phyloP scores from a whole-genome alignment of 2,329 filamentous ascomycete genomes.

The Cercospora sp. region DNA sequence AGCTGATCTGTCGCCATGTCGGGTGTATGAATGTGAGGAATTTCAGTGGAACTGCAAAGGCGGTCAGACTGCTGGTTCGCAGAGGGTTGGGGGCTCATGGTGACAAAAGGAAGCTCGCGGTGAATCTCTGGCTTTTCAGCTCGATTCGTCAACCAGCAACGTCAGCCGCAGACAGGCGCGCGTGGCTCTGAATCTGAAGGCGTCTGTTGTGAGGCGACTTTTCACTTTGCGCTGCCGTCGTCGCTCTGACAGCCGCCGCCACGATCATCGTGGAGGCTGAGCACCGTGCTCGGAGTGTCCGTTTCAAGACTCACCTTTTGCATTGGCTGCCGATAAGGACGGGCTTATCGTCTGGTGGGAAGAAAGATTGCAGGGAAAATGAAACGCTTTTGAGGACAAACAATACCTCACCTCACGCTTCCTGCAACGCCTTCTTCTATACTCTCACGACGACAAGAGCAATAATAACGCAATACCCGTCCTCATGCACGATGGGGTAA shows the following conservation, averaged over 20 bases:
- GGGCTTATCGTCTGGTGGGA: background rate
- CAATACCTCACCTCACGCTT: background rate
- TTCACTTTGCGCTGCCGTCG: background rate
- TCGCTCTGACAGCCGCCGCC: background rate
- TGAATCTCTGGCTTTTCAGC: slow-evolving; percentile 7
- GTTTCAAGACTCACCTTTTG: slow-evolving; percentile 12
- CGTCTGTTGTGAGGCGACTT: background rate
- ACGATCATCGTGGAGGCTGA: background rate
- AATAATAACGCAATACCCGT: slow-evolving; percentile 10
- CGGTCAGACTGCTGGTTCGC: background rate
- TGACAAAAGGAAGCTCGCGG: slow-evolving; percentile 5
- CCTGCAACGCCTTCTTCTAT: background rate
- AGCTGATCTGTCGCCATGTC: slow-evolving; percentile 22
- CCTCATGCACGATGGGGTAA: slow-evolving; percentile 13
- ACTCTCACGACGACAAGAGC: background rate
- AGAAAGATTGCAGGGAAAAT: slow-evolving; percentile 3
- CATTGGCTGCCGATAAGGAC: slow-evolving; percentile 7
- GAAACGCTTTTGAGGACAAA: background rate
- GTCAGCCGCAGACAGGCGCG: background rate
- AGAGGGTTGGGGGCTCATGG: background rate
- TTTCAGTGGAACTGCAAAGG: background rate
- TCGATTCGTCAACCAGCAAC: background rate
- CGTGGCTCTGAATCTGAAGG: background rate
- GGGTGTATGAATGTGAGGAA: slow-evolving; percentile 1
- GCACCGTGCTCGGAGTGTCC: background rate